Conservation (phyloP, 352 stramenopile species). For the Thraustotheca clavata region DNA sequence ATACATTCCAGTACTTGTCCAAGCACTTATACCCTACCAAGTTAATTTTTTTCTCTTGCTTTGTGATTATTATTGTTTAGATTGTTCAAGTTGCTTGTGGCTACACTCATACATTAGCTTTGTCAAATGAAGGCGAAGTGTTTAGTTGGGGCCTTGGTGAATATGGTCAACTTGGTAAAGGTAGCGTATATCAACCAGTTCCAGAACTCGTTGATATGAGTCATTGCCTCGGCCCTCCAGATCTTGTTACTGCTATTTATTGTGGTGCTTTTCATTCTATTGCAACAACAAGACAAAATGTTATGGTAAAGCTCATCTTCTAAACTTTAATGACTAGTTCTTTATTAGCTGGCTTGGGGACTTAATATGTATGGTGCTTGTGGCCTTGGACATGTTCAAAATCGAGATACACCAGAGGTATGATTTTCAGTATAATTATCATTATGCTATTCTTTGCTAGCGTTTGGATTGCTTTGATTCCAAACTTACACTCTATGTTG, state of each 20-base stretch:
- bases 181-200: constrained; percentile 71
- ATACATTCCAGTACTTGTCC: constrained; percentile 19
- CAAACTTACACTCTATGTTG: constrained; percentile 44
- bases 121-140: constrained; percentile 66
- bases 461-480: constrained; percentile 64
- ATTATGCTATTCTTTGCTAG: not conserved
- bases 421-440: not conserved
- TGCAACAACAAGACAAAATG: constrained; percentile 40
- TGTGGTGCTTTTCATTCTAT: constrained; percentile 79
- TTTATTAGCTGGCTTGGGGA: constrained; percentile 36
- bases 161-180: constrained; percentile 85
- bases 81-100: constrained; percentile 70
- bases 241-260: constrained; percentile 47
- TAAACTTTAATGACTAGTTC: not conserved
- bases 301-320: constrained; percentile 39
- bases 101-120: constrained; percentile 81
- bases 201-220: constrained; percentile 54
- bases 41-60: not conserved
- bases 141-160: constrained; percentile 87
- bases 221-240: constrained; percentile 33
- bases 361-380: constrained; percentile 75
- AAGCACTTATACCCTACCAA: constrained; percentile 8
- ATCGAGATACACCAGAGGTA: constrained; percentile 64
- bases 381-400: constrained; percentile 63
- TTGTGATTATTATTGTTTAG: not conserved